Base-by-base conservation (phyloP, 768 basidiomycete species). In the Mycena latifolia region DNA sequence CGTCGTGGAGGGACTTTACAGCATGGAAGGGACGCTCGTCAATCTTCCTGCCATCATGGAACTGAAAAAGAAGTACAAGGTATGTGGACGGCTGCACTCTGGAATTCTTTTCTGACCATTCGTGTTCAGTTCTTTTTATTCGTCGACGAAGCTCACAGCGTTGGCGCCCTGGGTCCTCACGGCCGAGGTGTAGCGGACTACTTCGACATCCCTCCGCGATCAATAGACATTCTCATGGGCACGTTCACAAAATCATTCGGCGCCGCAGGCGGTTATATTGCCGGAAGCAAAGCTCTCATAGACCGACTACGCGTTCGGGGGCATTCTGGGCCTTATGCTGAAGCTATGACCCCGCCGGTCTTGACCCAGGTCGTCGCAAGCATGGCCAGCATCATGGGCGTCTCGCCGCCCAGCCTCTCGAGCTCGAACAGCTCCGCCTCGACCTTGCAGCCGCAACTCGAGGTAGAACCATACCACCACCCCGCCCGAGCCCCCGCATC, bases 161-260 rank as follows among this genome's bases (percentile, higher is more conserved):
- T 99, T 67, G 98, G 98, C 60, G 98, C 96, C 1, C 84, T 99
- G 31, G 98, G 98, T 25, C 95, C 96, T 8, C 88, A 92, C 70
- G 98, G 98, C 11, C 94, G 98, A 33, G 98, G 98, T 65, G 93
- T 99, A 6, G 89, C 91, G 53, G 96, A 99, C 76, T 99, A 98
- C 81, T 99, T 97, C 76, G 88, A 88, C 59, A 81, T 98, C 64
- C 81, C 93, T 67, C 95, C 98, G 18, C 84, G 86, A 3, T 85
- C 85, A 11, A 86, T 99, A 66, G 98, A 99, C 75, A 85, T 99
- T 66, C 88, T 97, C 69, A 99, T 99, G 98, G 98, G 98, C 61
- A 99, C 98, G 0, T 98, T 99, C 78, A 99, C 98, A 24, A 95
- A 94, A 78, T 94, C 93, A 0, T 96, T 96, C 73, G 95, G 94